Base-by-base conservation (phyloP, 331 rosid species). In the Telfairia occidentalis region DNA sequence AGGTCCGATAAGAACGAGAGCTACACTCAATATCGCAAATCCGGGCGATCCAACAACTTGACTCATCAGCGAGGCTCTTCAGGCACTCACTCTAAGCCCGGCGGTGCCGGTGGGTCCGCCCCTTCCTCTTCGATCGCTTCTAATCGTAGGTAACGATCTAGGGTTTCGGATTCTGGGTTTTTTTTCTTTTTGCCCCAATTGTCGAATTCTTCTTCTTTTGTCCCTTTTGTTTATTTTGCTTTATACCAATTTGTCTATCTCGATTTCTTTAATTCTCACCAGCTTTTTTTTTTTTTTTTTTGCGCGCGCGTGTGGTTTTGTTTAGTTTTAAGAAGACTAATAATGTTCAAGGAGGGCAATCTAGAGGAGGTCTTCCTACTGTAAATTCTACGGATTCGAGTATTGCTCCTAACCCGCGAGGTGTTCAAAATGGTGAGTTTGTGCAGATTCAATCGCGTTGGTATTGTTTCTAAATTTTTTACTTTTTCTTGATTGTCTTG, bases 311-410 rank as follows among this genome's bases (percentile, higher is more conserved):
- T 19, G 43, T 40, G 13, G 18, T 11, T 13, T 35, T 69, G 75
- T 73, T 81, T 79, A 93, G 97, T 88, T 81, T 29, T 38, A 90
- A 88, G 87, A 93, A 81, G 96, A 45, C 81, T 79, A 78, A 87
- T 64, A 84, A 86, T 90, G 97, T 89, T 79, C 97, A 91, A 85
- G 97, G 96, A 69, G 96, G 89, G 82, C 97, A 93, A 80, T 77
- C 90, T 38, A 83, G 96, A 89, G 86, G 81, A 70, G 84, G 76
- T 83, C 76, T 79, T n/a, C 69, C 89, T 69, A 19, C 74, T 40
- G 86, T 77, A 79, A 82, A 78, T 85, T 80, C 92, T 35, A 34
- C 78, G 13, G 97, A 88, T 77, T 79, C 83, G 2, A 84, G 81
- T 72, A 83, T 11, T 55, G 83, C 83, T 81, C 59, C 90, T 70